These are phyloP conservation scores for Claviceps lovelessii DNA, from an alignment of 2,329 filamentous ascomycete genomes.

Conservation along the genomic window DNA sequence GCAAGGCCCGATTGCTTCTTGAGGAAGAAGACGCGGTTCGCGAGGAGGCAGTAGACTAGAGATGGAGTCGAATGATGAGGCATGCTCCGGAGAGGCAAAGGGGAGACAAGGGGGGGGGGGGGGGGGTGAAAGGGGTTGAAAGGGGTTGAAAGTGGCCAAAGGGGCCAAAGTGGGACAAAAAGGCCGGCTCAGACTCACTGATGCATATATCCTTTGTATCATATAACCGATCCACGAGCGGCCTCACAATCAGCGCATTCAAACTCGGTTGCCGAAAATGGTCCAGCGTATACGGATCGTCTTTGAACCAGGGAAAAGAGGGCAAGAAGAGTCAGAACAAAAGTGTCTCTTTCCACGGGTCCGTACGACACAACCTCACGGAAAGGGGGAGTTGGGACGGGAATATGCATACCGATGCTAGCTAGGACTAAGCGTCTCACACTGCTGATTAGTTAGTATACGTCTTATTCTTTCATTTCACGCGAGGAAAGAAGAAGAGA, in stretches of 20 bases:
- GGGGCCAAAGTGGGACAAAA: too few species aligned
- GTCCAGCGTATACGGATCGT: constrained; percentile 35
- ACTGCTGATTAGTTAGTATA: not conserved
- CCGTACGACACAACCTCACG: too few species aligned
- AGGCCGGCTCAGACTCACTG: constrained; percentile 20
- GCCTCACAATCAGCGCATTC: constrained; percentile 51
- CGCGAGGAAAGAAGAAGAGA: too few species aligned
- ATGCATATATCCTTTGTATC: constrained; percentile 50
- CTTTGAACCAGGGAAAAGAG: constrained; percentile 9
- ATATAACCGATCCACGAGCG: constrained; percentile 54
- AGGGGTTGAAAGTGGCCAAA: too few species aligned
- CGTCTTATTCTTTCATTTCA: not conserved
- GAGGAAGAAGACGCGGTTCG: constrained; percentile 56
- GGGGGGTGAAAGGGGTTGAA: too few species aligned
- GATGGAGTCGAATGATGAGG: too few species aligned
- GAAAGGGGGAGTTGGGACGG: too few species aligned
- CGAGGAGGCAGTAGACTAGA: constrained; percentile 52
- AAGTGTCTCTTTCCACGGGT: too few species aligned
- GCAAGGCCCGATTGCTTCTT: constrained; percentile 51
- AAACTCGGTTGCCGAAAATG: constrained; percentile 54
- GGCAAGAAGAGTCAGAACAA: not conserved
- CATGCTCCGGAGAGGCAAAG: not conserved
- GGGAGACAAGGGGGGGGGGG: too few species aligned
- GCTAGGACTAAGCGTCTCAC: constrained; percentile 7
- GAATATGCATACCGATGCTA: constrained; percentile 8